A percentile compares a stretch with the other conserved stretches of the same genome.
Conservation (phyloP, 1,139 yeast species). For the Pneumocystis carinii region DNA sequence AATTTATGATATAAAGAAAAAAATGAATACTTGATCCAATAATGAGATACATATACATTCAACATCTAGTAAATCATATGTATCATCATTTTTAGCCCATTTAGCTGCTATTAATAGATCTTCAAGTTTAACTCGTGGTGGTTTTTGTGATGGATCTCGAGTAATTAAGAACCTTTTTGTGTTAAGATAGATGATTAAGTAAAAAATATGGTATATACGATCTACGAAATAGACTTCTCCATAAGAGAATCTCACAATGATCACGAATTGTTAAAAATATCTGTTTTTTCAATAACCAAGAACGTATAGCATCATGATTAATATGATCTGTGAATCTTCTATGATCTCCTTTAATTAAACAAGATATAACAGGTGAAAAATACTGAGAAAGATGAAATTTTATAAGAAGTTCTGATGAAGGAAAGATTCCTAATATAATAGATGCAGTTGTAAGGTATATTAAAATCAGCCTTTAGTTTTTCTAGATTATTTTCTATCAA, state of each 20-base stretch:
- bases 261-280: conserved; percentile 20
- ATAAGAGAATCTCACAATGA: conserved; percentile 20
- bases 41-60: conserved; percentile 26
- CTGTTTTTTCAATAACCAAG: conserved; percentile 20
- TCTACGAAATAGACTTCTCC: conserved; percentile 21
- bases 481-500: not conserved
- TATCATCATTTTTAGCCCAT: conserved; percentile 11
- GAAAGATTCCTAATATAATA: conserved; percentile 25
- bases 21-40: conserved; percentile 25
- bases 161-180: conserved; percentile 11
- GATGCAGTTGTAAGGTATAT: conserved; percentile 42
- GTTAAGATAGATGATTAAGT: not conserved
- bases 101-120: conserved; percentile 15
- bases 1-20: conserved; percentile 21
- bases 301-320: conserved; percentile 14
- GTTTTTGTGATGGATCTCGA: conserved; percentile 7
- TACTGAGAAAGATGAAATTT: conserved; percentile 16
- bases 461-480: conserved; percentile 31
- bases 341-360: conserved; percentile 21
- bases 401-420: conserved; percentile 19
- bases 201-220: conserved; percentile 5
- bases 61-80: conserved; percentile 17
- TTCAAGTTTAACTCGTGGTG: conserved; percentile 16
- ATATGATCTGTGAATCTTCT: conserved; percentile 18
- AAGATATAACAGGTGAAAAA: conserved; percentile 21